Evolutionary conservation across 1,284 basidiomycete genomes (phyloP).

Genomic region (Sanghuangporus weigelae): DNA sequence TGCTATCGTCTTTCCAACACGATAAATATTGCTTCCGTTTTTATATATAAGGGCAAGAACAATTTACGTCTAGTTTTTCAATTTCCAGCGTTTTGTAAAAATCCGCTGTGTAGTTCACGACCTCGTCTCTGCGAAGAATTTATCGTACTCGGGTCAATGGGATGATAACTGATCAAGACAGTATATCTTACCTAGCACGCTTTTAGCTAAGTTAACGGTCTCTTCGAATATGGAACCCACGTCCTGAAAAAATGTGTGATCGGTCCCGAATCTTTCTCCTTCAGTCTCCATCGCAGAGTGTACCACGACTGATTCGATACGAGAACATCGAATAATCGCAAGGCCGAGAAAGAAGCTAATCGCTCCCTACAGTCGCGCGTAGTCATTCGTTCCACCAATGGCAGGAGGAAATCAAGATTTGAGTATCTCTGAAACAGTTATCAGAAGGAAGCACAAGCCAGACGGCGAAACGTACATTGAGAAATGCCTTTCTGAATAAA

Average conservation of each 20-base stretch:
- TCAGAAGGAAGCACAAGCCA: neutral
- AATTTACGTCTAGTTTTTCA: too few relatives aligned
- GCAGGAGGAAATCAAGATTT: constrained; percentile 21
- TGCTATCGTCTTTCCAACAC: too few relatives aligned
- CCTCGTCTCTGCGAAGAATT: too few relatives aligned
- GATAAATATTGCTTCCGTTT: too few relatives aligned
- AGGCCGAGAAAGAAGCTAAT: neutral
- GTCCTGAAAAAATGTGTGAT: neutral
- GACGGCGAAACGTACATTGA: neutral
- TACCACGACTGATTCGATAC: neutral
- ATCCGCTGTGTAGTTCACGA: too few relatives aligned
- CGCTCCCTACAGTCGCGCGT: neutral
- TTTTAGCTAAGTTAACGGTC: too few relatives aligned
- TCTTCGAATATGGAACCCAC: neutral
- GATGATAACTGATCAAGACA: too few relatives aligned
- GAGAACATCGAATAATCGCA: neutral
- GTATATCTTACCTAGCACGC: too few relatives aligned
- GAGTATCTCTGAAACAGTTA: constrained; percentile 22
- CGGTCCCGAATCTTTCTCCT: neutral
- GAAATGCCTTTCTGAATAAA: neutral
- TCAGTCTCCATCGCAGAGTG: neutral
- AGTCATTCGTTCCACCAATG: constrained; percentile 15
- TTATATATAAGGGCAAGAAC: too few relatives aligned
- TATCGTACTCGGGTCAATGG: too few relatives aligned
- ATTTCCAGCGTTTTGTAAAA: too few relatives aligned